Percentiles rank a stretch among this genome's conserved stretches.
Conservation (phyloP, 495 filamentous ascomycete genomes). For the Jackrogersella minutella region DNA sequence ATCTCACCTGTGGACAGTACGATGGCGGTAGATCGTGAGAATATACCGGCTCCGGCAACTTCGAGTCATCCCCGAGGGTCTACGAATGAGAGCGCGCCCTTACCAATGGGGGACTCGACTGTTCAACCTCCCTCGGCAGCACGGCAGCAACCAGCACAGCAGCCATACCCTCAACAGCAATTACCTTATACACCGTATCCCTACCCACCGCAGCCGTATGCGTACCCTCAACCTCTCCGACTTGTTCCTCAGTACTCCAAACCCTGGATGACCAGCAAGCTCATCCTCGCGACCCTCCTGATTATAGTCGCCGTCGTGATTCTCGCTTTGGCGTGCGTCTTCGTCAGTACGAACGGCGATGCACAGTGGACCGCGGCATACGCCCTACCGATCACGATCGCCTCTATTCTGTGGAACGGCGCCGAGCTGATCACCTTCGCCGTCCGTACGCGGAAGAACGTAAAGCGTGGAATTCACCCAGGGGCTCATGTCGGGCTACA, state of each 20-base stretch:
- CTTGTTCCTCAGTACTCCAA: conserved; percentile 29
- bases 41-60: conserved; percentile 2
- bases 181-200: conserved; percentile 25
- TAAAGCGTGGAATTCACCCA: conserved; percentile 45
- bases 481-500: conserved; percentile 51
- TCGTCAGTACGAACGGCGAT: conserved; percentile 6
- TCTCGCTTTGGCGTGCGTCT: conserved; percentile 36
- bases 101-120: neutral
- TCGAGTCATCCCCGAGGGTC: neutral
- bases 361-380: conserved; percentile 7
- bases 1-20: conserved; percentile 28
- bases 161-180: conserved; percentile 25
- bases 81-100: neutral
- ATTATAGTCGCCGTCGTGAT: conserved; percentile 41
- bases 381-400: conserved; percentile 35
- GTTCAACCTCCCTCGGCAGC: conserved; percentile 8
- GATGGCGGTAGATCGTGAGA: neutral
- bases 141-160: conserved; percentile 29
- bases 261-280: conserved; percentile 38
- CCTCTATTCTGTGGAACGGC: conserved; percentile 47
- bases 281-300: conserved; percentile 43
- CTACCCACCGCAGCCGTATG: conserved; percentile 27
- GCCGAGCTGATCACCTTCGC: conserved; percentile 47
- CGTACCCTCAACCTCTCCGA: conserved; percentile 28
- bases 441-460: conserved; percentile 31